A percentile compares a stretch with the other conserved stretches of the same genome.
These are phyloP conservation scores for Echinochloa phyllopogon DNA, from an alignment of 176 grass and related monocot genomes.

Conservation along the genomic window DNA sequence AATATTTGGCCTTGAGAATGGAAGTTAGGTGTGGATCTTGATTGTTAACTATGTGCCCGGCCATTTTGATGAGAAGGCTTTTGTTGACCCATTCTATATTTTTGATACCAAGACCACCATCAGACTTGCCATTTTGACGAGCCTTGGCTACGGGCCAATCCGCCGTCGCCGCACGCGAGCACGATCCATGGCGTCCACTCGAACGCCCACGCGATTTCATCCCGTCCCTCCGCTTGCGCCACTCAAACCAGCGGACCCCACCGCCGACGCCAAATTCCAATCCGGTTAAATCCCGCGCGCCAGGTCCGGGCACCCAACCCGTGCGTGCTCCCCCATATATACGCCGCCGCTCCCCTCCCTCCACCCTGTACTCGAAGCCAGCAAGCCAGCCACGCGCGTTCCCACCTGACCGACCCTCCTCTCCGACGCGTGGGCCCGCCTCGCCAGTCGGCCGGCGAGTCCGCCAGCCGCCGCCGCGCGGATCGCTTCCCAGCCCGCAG, in stretches of 20 bases:
- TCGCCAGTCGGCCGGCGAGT: neutral
- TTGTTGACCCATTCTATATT: too few species aligned
- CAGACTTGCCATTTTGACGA: too few species aligned
- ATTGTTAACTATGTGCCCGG: too few species aligned
- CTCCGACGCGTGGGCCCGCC: neutral
- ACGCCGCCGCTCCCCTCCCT: neutral
- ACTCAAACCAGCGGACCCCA: neutral
- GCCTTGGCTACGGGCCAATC: too few species aligned
- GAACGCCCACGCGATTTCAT: neutral
- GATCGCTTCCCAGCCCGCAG: neutral
- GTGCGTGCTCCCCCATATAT: neutral
- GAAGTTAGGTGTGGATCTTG: too few species aligned
- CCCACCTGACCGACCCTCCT: neutral
- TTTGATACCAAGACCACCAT: too few species aligned
- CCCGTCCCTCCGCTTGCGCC: neutral
- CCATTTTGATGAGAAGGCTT: too few species aligned
- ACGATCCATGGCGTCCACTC: neutral
- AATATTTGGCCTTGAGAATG: too few species aligned
- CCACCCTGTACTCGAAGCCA: neutral
- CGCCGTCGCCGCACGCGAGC: too few species aligned
- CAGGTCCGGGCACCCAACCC: neutral
- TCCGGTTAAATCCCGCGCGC: slow-evolving; percentile 18
- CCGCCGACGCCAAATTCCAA: slow-evolving; percentile 20
- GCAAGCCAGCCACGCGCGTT: neutral
- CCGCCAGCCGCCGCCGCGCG: neutral